These are phyloP conservation scores for Odontarrhena argentea DNA, from an alignment of 345 rosid genomes.

Conservation along the genomic window DNA sequence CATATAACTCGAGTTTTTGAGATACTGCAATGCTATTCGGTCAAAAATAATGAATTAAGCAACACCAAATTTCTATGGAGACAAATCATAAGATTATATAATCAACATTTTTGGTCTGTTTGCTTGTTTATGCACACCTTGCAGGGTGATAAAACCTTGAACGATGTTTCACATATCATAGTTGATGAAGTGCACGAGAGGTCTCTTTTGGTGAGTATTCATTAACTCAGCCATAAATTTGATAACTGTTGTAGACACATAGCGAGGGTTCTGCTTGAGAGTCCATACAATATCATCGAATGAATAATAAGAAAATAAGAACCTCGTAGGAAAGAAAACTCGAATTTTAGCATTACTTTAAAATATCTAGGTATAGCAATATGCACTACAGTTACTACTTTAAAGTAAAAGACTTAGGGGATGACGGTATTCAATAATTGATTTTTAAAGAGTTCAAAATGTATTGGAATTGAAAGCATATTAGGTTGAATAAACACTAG, in stretches of 20 bases:
- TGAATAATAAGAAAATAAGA: conserved; percentile 9
- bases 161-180: conserved; percentile 75
- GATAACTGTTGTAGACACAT: neutral
- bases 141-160: conserved; percentile 78
- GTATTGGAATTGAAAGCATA: too few relatives aligned
- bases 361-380: neutral
- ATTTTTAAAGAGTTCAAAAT: too few relatives aligned
- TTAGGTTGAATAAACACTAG: too few relatives aligned
- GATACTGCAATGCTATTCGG: neutral
- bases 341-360: neutral
- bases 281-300: neutral
- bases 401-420: too few relatives aligned
- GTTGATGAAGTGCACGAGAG: conserved; percentile 99
- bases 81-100: neutral
- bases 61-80: neutral
- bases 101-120: conserved; percentile 8
- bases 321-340: conserved; percentile 2
- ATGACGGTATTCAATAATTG: too few relatives aligned
- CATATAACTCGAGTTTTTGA: conserved; percentile 19
- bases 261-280: conserved; percentile 10
- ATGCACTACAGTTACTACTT: conserved; percentile 1
- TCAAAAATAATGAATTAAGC: neutral
- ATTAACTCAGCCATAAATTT: neutral
- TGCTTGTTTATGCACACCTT: conserved; percentile 32
- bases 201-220: conserved; percentile 73